Evolutionary conservation across 2,329 filamentous ascomycete genomes (phyloP).

Genomic region (Allantophomopsis cytisporea): DNA sequence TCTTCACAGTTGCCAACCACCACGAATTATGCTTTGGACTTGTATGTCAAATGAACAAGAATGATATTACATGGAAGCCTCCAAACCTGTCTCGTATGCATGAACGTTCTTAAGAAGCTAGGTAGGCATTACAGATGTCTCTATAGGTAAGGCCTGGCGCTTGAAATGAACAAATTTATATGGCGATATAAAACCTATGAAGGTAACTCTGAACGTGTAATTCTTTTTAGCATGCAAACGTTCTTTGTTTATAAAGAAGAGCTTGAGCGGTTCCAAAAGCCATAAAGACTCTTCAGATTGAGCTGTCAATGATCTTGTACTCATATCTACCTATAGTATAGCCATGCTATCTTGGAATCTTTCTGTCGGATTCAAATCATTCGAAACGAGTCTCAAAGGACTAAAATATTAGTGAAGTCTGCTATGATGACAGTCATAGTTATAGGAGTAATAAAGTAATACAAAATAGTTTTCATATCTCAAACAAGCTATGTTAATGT

Average conservation of each 20-base stretch:
- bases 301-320: conserved; percentile 75
- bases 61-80: too few species aligned
- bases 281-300: conserved; percentile 76
- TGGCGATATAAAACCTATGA: too few species aligned
- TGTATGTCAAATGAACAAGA: too few species aligned
- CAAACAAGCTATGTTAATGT: conserved; percentile 64
- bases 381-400: conserved; percentile 64
- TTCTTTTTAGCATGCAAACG: too few species aligned
- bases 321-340: conserved; percentile 60
- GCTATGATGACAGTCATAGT: conserved; percentile 20
- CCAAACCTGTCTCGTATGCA: too few species aligned
- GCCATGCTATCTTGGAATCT: conserved; percentile 85
- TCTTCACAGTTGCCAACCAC: too few species aligned
- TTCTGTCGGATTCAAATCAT: conserved; percentile 60
- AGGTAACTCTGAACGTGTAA: too few species aligned
- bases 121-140: too few species aligned
- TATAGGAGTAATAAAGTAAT: conserved; percentile 54
- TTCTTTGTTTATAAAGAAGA: conserved; percentile 47
- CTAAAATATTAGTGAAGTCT: conserved; percentile 64
- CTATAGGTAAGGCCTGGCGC: too few species aligned
- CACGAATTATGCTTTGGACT: too few species aligned
- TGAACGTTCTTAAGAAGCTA: too few species aligned
- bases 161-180: too few species aligned
- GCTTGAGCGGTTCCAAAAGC: conserved; percentile 49
- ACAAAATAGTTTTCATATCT: conserved; percentile 79